These are phyloP conservation scores for Debaryomyces prosopidis DNA, from an alignment of 805 yeast species.

Conservation along the genomic window DNA sequence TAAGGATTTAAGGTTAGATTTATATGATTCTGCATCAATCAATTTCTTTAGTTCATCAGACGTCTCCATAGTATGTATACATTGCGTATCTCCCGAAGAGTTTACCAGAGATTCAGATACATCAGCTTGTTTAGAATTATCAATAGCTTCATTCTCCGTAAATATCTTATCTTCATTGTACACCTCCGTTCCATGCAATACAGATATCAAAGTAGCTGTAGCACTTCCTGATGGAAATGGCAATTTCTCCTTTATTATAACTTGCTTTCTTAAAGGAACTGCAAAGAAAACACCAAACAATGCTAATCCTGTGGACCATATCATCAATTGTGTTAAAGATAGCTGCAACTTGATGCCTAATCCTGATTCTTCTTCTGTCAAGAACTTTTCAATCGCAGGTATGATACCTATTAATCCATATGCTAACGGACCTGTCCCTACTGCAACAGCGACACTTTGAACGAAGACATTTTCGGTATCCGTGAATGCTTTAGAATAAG, in stretches of 20 bases:
- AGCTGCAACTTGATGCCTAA: conserved; percentile 38
- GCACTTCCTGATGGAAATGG: conserved; percentile 96
- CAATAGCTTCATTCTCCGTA: not conserved
- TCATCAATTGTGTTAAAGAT: conserved; percentile 52
- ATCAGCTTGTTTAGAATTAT: not conserved
- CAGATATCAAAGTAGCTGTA: conserved; percentile 89
- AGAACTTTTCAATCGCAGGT: conserved; percentile 91
- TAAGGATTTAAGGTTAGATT: conserved; percentile 61
- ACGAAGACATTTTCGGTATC: conserved; percentile 95
- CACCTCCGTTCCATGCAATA: conserved; percentile 71
- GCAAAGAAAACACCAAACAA: conserved; percentile 97
- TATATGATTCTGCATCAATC: conserved; percentile 26
- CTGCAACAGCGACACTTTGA: conserved; percentile 93
- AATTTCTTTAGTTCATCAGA: not conserved
- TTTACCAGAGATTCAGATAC: not conserved
- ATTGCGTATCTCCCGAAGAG: not conserved
- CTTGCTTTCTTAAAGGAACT: conserved; percentile 81
- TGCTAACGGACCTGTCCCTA: conserved; percentile 95
- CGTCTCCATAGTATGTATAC: not conserved
- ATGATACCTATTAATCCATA: conserved; percentile 94
- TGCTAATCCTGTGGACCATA: conserved; percentile 87
- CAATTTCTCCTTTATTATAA: conserved; percentile 80
- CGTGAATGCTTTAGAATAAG: conserved; percentile 48
- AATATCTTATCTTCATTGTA: conserved; percentile 27
- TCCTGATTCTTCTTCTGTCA: conserved; percentile 79